Evolutionary conservation across 2,329 filamentous ascomycete genomes (phyloP), one percentile per base, ranked within the genome.

Genomic region (Talaromyces sp.): DNA sequence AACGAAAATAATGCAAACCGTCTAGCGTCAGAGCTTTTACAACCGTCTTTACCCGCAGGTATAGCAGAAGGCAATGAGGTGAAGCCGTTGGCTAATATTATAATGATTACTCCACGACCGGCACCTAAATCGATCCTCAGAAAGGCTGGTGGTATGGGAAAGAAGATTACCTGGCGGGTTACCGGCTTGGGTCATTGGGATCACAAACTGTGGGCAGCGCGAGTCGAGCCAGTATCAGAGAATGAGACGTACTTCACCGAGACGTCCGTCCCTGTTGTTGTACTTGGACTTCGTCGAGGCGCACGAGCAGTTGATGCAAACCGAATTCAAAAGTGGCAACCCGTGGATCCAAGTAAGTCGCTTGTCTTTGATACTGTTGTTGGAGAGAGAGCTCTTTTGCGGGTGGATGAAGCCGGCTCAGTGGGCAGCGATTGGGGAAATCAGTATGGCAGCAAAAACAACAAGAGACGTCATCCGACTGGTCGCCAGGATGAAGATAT

Each of bases 141-240:
- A 59, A 95, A 92, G 75, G 89, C 95, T 11, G 95, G 95, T 46
- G 93, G 93, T 31, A 86, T 96, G 71, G 92, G 92, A 37, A 87
- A 86, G 69, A 93, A 89, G 76, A 84, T 96, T 77, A 86, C 81
- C 44, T 99, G 93, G 92, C 86, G 91, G 73, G 88, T 96, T 4
- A 90, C 87, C 0, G 91, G 88, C 40, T 86, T 88, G 5, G 92
- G 87, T 0, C 86, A 84, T 67, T 87, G 86, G 67, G 89, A 96
- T 64, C 88, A 92, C 73, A 89, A 85, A 68, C 84, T 98, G 42
- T 99, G 93, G 93, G 95, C 93, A 5, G 92, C 89, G 16, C 84
- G 87, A 48, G 85, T 97, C 11, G 83, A 86, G 35, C 92, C 95
- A 0, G 82, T 93, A 0, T 86, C 88, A 0, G 79, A 85, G 16